Base-by-base conservation (phyloP, 768 basidiomycete genomes). In the Boletus rubescentipes region DNA sequence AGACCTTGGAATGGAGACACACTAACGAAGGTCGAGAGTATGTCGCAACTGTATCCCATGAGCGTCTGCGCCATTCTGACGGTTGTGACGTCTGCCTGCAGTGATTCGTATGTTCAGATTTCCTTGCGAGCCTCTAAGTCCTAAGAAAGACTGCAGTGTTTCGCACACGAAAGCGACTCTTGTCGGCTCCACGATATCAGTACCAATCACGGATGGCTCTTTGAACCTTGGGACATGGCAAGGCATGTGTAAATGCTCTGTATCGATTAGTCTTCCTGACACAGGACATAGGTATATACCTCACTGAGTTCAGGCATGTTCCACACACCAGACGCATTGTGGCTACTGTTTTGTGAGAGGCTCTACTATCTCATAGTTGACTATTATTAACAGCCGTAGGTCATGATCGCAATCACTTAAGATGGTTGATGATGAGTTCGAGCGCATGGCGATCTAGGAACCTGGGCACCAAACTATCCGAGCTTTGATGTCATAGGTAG, bases 211-310 rank as follows among this genome's bases (percentile, higher is more conserved):
- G 3, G 79, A 87, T 53, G 91, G 83, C 7, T 73, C 77, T 43
- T 73, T 96, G 59, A 90, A 87, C 57, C 73, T 97, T 46, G 94
- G 94, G 11, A 94, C 91, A 21, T 97, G 94, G 94, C 94, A 97
- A 80, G 93, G 91, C 82, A 34, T 45, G 70, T 63, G 21, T 50
- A 23, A 18, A 39, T 53, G 39, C 9, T 43, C 46, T 18, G 14
- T 45, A 35, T 44, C 23, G 15, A 29, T 38, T 30, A 15, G 20
- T 46, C 32, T 34, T 31, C 35, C 38, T 49, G 51, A 67, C 30
- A 26, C 26, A 8, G 32, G 31, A 39, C 26, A 9, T 42, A 79
- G 91, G 93, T 1, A 92, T 94, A 50, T 95, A 95, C 67, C 78
- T 95, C 41, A 86, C 87, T 3, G 93, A 96, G 69, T 93, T 94